phyloP scores from a whole-genome alignment of 129 eudicot genomes.

The Artemisia tridentata region DNA sequence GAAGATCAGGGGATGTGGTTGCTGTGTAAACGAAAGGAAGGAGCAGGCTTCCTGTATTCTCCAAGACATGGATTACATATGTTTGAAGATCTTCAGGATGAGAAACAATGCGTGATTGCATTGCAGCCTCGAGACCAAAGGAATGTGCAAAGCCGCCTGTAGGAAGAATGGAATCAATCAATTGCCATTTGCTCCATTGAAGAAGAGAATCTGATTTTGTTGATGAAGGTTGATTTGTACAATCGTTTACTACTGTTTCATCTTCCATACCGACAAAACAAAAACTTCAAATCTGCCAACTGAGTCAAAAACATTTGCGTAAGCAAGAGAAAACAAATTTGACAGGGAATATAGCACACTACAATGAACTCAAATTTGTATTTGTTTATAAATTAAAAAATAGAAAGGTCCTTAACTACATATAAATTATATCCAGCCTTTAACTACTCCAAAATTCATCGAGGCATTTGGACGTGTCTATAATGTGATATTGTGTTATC shows the following conservation, averaged over 20 bases:
- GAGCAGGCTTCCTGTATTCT: conserved; percentile 86
- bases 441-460: too few relatives aligned
- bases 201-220: conserved; percentile 24
- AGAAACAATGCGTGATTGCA: conserved; percentile 60
- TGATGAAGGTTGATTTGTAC: not conserved
- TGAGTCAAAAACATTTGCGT: not conserved
- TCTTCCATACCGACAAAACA: conserved; percentile 3
- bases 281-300: not conserved
- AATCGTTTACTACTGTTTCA: not conserved
- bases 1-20: conserved; percentile 43
- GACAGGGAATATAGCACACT: too few relatives aligned
- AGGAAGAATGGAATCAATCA: conserved; percentile 83
- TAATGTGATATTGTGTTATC: too few relatives aligned
- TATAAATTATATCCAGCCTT: too few relatives aligned
- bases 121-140: conserved; percentile 83
- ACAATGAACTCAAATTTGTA: too few relatives aligned
- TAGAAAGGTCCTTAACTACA: too few relatives aligned
- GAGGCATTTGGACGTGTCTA: too few relatives aligned
- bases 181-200: conserved; percentile 94
- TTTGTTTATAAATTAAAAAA: too few relatives aligned
- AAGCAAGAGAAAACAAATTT: not conserved
- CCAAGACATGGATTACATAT: conserved; percentile 59
- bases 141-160: conserved; percentile 99
- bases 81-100: conserved; percentile 54
- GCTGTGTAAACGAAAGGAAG: conserved; percentile 76